Percentiles rank a stretch among this genome's conserved stretches.
Evolutionary conservation across 345 rosid genomes (phyloP).

Genomic region (Brassica incana): DNA sequence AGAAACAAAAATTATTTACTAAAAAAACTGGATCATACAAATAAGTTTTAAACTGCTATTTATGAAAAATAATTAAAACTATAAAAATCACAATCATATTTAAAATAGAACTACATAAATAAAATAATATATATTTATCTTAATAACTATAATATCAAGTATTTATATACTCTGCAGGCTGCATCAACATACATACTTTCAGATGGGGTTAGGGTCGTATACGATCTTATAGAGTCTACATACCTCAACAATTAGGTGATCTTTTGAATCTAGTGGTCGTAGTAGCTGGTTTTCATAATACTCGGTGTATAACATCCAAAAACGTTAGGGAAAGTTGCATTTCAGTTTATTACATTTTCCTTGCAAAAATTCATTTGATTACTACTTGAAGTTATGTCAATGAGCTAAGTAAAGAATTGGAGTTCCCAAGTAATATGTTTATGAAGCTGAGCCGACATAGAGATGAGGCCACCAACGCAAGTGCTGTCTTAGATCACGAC

Average conservation of each 20-base stretch:
- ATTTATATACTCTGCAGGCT: too few species aligned
- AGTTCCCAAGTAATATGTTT: slow-evolving; percentile 41
- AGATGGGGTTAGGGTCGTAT: too few species aligned
- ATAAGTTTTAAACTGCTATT: background rate
- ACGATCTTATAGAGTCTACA: slow-evolving; percentile 11
- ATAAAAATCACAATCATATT: background rate
- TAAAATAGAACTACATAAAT: background rate
- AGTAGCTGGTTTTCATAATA: slow-evolving; percentile 6
- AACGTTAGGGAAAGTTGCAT: background rate
- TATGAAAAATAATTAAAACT: background rate
- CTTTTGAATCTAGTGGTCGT: slow-evolving; percentile 27
- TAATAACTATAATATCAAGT: too few species aligned
- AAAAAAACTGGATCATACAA: background rate
- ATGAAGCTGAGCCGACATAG: slow-evolving; percentile 68
- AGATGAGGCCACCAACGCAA: slow-evolving; percentile 76
- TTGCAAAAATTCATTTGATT: background rate
- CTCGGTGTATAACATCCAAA: slow-evolving; percentile 21
- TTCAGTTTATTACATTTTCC: background rate
- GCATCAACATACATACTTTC: background rate
- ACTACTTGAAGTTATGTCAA: slow-evolving; percentile 3
- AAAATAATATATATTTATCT: too few species aligned
- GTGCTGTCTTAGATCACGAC: slow-evolving; percentile 59
- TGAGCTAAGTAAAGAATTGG: slow-evolving; percentile 17
- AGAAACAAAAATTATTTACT: background rate
- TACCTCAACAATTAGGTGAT: slow-evolving; percentile 8